Base-by-base conservation (phyloP, 495 filamentous ascomycete genomes). In the Tirmania nivea region DNA sequence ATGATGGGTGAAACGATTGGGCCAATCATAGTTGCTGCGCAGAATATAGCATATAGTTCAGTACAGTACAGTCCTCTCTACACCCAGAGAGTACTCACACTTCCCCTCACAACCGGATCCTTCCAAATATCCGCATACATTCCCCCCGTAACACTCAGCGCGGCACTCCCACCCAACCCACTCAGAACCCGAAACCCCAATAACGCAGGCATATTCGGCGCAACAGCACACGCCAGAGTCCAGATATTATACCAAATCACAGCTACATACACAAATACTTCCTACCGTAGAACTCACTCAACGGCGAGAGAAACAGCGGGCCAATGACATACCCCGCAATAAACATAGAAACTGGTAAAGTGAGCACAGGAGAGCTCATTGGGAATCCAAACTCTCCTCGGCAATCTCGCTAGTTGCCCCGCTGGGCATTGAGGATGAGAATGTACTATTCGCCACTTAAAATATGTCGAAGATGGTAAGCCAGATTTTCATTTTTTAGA, bases 1-100 rank as follows among this genome's bases (percentile, higher is more conserved):
- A 86, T 77, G 16, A 81, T 73, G 1, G 82, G 82, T 1, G 78
- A 77, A 10, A 84, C 58, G 10, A 80, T 71, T 3, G 82, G 82
- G 5, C 81, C 82, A 51, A 78, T 72, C 39, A 77, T 75, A 10
- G 80, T 78, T 11, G 54, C 57, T 25, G 61, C 62, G 16, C 62
- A 60, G 45, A 64, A 63, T 3, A 63, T 36, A 5, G 62, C 62
- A 51, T 63, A n/a, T 10, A n/a, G n/a, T n/a, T n/a, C n/a, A 31
- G 7, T 31, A 5, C 25, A 31, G 25, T 31, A 31, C 1, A 31
- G 25, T 31, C 25, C 25, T 31, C 25, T 31, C 25, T 31, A 31
- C 25, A 31, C 2, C 25, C 25, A 4, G 71, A 70, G 10, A 67
- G 65, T 11, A 68, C 69, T 70, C 71, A 50, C 71, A 70, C 72